Evolutionary conservation across 495 filamentous ascomycete species (phyloP).

Genomic region (Podospora fimiseda): DNA sequence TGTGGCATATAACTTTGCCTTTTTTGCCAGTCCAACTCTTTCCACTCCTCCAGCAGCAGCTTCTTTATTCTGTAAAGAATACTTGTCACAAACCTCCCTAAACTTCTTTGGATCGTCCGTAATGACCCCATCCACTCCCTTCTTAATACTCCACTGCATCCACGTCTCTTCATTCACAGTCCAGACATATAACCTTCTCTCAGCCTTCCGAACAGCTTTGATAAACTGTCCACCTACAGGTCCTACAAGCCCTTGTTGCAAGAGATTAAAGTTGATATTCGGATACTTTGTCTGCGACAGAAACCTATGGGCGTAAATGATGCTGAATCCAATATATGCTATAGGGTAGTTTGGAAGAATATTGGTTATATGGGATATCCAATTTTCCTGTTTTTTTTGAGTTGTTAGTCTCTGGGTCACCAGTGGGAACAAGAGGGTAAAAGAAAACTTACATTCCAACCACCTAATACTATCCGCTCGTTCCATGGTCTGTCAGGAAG

Average conservation of each 20-base stretch:
- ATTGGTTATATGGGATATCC: conserved; percentile 49
- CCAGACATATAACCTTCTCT: conserved; percentile 66
- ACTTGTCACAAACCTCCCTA: conserved; percentile 35
- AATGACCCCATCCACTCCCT: conserved; percentile 47
- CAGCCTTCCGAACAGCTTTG: conserved; percentile 45
- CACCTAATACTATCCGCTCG: conserved; percentile 66
- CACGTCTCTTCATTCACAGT: conserved; percentile 69
- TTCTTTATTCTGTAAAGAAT: background rate
- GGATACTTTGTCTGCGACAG: conserved; percentile 39
- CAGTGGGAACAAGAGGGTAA: background rate
- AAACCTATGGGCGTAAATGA: conserved; percentile 63
- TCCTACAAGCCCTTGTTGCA: conserved; percentile 57
- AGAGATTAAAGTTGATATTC: conserved; percentile 67
- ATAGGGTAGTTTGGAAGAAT: conserved; percentile 64
- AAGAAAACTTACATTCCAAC: conserved; percentile 58
- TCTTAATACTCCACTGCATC: conserved; percentile 64
- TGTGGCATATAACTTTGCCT: conserved; percentile 10
- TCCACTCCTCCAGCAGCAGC: background rate
- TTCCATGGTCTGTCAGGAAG: conserved; percentile 51
- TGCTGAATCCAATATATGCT: conserved; percentile 66
- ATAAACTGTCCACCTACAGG: conserved; percentile 59
- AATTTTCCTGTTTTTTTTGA: conserved; percentile 49
- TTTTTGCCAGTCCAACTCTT: background rate
- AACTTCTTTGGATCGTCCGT: conserved; percentile 51
- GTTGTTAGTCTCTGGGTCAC: conserved; percentile 4